Base-by-base conservation (phyloP, 1,284 basidiomycete genomes). In the Tylopilus sp. region DNA sequence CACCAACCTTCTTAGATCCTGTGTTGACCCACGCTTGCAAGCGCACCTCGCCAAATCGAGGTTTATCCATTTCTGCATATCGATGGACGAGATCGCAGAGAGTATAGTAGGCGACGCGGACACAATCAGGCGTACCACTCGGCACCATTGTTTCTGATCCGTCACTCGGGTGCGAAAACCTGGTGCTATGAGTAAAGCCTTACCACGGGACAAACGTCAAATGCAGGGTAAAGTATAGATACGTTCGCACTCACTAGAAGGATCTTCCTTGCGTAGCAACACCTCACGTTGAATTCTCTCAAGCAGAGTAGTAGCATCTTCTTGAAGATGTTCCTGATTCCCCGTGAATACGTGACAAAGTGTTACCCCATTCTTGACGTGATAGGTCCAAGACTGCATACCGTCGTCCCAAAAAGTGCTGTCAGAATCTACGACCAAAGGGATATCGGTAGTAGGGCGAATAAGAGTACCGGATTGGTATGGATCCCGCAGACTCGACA, bases 261-360 rank as follows among this genome's bases (percentile, higher is more conserved):
- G 28, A 23, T 59, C 49, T 41, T 63, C 59, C 46, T 51, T 62
- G 34, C 41, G 48, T 44, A 74, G 41, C 16, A 66, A 58, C 4
- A 69, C 58, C 0, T 68, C 58, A 13, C 58, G 23, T 48, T 74
- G 72, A 15, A 74, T 51, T 5, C 54, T 59, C 25, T 51, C 51
- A 28, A 74, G 67, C 10, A 74, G 53, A 15, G 28, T 26, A 5
- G 59, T 59, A 1, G 72, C 62, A 7, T 63, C 59, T 38, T 43
- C 44, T 48, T 74, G 72, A 18, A 68, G 53, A 23, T 45, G 40
- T 19, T 57, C 49, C n/a, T 59, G 61, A 44, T 74, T 74, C 26
- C 69, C 64, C 4, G 72, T 74, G 54, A 71, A 74, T 34, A 74
- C n/a, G 37, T 74, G 73, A 28, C 63, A 63, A 26, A 68, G 53